These are phyloP conservation scores for Trichoderma koningiopsis DNA, from an alignment of 2,329 filamentous ascomycete genomes.

Conservation along the genomic window DNA sequence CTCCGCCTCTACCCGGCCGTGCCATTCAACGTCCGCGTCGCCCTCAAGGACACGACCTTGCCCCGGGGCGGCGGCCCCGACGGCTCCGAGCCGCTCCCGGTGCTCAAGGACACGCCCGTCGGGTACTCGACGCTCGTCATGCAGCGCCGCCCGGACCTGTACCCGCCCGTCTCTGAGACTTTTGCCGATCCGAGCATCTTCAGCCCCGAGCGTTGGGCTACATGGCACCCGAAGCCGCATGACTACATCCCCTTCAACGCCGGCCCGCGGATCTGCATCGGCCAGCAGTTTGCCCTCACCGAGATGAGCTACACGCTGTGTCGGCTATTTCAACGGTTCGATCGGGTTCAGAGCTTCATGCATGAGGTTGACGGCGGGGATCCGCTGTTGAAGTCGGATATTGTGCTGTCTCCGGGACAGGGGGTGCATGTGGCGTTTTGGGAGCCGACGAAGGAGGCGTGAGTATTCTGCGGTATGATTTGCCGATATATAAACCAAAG, in stretches of 20 bases:
- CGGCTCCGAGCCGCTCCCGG: slow-evolving; percentile 61
- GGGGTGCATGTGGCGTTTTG: slow-evolving; percentile 62
- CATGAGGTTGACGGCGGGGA: slow-evolving; percentile 54
- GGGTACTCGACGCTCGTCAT: slow-evolving; percentile 69
- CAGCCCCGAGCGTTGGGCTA: slow-evolving; percentile 66
- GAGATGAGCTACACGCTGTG: slow-evolving; percentile 75
- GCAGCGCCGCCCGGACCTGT: slow-evolving; percentile 69
- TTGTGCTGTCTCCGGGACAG: slow-evolving; percentile 60
- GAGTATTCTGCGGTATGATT: background rate
- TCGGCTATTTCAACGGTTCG: slow-evolving; percentile 72
- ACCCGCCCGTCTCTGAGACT: slow-evolving; percentile 51
- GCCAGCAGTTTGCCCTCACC: slow-evolving; percentile 78
- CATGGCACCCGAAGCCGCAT: slow-evolving; percentile 65
- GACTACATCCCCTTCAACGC: slow-evolving; percentile 76
- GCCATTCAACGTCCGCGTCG: slow-evolving; percentile 75
- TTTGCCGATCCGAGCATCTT: slow-evolving; percentile 54
- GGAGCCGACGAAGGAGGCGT: slow-evolving; percentile 42
- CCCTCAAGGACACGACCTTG: slow-evolving; percentile 72
- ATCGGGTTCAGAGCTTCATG: slow-evolving; percentile 62
- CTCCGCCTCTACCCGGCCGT: slow-evolving; percentile 77
- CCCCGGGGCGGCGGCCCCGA: slow-evolving; percentile 70
- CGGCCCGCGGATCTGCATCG: slow-evolving; percentile 72
- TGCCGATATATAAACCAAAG: background rate
- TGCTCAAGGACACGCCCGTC: slow-evolving; percentile 67
- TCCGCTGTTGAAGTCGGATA: slow-evolving; percentile 59